Evolutionary conservation across 306 rosid species (phyloP).

Genomic region (Ceratonia siliqua): DNA sequence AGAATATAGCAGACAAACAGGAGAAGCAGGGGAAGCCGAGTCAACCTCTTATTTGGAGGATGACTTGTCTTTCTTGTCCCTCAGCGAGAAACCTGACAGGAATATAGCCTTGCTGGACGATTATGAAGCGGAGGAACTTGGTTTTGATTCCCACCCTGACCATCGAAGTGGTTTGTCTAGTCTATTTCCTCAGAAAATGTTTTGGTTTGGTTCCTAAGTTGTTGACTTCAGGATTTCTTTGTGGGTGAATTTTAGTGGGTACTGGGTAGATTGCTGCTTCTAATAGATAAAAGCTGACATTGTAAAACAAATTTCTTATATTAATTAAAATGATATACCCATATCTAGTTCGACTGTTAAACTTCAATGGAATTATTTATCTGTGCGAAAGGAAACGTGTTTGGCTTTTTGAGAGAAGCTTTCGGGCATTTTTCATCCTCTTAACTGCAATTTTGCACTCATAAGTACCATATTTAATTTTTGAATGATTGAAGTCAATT

Average conservation of each 20-base stretch:
- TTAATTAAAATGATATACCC: background rate
- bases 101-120: constrained; percentile 74
- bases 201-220: too few species aligned
- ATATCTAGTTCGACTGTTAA: background rate
- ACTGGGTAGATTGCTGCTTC: background rate
- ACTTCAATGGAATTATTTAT: background rate
- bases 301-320: background rate
- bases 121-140: constrained; percentile 79
- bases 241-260: background rate
- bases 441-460: background rate
- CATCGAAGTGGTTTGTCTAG: constrained; percentile 80
- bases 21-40: constrained; percentile 36
- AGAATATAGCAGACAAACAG: constrained; percentile 6
- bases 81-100: constrained; percentile 80
- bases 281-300: background rate
- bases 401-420: background rate
- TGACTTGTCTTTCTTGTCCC: constrained; percentile 71
- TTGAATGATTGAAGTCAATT: too few species aligned
- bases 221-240: background rate
- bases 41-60: constrained; percentile 61
- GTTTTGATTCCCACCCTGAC: constrained; percentile 42
- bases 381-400: background rate
- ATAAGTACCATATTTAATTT: too few species aligned
- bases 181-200: too few species aligned
- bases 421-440: background rate